These are phyloP conservation scores for Lathyrus sativus DNA, from an alignment of 306 rosid genomes.

Conservation along the genomic window DNA sequence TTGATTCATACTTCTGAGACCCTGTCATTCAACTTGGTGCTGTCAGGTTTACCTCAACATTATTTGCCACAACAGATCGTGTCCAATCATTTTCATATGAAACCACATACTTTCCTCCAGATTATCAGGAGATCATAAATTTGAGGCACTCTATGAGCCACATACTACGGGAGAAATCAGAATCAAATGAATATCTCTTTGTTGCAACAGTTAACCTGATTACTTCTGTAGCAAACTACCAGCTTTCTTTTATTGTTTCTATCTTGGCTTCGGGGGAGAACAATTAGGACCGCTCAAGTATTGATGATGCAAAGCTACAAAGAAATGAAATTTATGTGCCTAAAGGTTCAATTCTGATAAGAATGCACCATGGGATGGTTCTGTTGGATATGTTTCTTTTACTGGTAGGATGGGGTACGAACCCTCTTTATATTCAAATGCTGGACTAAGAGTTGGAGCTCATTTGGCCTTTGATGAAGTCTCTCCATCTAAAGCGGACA, in stretches of 20 bases:
- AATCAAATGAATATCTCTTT: conserved; percentile 73
- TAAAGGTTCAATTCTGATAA: too few species aligned
- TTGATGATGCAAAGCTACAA: too few species aligned
- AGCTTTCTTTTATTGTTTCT: conserved; percentile 86
- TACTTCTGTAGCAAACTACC: conserved; percentile 75
- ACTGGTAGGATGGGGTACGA: conserved; percentile 45
- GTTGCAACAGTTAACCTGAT: conserved; percentile 69
- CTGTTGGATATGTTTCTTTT: too few species aligned
- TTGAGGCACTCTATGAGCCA: conserved; percentile 60
- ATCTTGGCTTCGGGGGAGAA: conserved; percentile 53
- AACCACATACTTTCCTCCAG: too few species aligned
- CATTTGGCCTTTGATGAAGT: conserved; percentile 76
- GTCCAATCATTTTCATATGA: too few species aligned
- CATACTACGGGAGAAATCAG: conserved; percentile 65
- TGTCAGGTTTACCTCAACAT: too few species aligned
- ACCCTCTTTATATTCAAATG: conserved; percentile 49
- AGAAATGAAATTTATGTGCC: too few species aligned
- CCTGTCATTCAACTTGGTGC: too few species aligned
- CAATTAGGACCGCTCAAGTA: too few species aligned
- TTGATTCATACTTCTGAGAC: too few species aligned
- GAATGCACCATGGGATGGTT: conserved; percentile 57
- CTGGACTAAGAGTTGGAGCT: conserved; percentile 55
- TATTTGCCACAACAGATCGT: too few species aligned
- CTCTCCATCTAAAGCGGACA: conserved; percentile 64
- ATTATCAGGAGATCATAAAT: conserved; percentile 27